phyloP scores from a whole-genome alignment of 768 basidiomycete genomes.

The Trametes coccinea region DNA sequence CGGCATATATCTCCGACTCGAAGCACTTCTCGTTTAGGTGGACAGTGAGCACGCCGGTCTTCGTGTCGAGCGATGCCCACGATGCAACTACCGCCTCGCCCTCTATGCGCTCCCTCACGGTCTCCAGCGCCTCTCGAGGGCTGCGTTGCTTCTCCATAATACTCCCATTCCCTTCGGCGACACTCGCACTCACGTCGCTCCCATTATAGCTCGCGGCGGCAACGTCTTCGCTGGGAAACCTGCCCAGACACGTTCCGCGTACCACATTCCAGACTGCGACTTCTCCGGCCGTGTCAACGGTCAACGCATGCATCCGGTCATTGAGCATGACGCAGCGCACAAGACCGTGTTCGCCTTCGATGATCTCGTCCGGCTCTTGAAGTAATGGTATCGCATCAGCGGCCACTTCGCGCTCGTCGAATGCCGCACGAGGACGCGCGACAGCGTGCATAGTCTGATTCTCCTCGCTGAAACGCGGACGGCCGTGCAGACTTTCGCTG shows the following conservation, averaged over 20 bases:
- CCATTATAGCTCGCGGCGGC: slow-evolving; percentile 52
- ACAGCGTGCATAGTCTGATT: slow-evolving; percentile 39
- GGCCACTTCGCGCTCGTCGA: slow-evolving; percentile 77
- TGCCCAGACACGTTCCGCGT: slow-evolving; percentile 71
- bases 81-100: slow-evolving; percentile 84
- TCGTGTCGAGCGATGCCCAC: slow-evolving; percentile 91
- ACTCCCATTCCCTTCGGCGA: slow-evolving; percentile 46
- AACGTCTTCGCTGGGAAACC: slow-evolving; percentile 66
- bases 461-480: slow-evolving; percentile 26
- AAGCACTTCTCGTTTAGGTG: slow-evolving; percentile 88
- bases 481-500: slow-evolving; percentile 26
- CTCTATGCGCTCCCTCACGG: slow-evolving; percentile 88
- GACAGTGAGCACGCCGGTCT: slow-evolving; percentile 83
- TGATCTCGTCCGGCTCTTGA: slow-evolving; percentile 62
- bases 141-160: slow-evolving; percentile 51
- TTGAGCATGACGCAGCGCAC: slow-evolving; percentile 82
- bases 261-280: slow-evolving; percentile 94
- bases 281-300: slow-evolving; percentile 85
- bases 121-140: slow-evolving; percentile 83
- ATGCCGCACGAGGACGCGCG: slow-evolving; percentile 48
- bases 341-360: slow-evolving; percentile 77
- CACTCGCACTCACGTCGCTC: slow-evolving; percentile 42
- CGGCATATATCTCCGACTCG: slow-evolving; percentile 93
- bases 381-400: slow-evolving; percentile 66
- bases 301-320: slow-evolving; percentile 87